Conservation (phyloP, 495 filamentous ascomycete species). For the Oleoguttula mirabilis region DNA sequence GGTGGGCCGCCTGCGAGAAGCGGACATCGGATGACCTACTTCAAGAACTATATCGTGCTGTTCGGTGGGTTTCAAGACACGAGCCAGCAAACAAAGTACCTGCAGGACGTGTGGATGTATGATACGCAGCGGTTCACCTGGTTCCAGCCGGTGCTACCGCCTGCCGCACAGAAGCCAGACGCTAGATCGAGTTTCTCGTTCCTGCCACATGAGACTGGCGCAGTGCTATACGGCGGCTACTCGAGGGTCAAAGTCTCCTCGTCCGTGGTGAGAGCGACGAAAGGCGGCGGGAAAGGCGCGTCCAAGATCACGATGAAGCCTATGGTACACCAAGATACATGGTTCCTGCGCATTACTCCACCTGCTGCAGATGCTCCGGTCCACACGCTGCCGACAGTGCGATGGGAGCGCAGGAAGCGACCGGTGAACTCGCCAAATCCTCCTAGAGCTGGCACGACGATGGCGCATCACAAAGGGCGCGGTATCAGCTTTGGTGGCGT, state of each 20-base stretch:
- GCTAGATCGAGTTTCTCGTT: slow-evolving; percentile 81
- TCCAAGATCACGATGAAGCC: slow-evolving; percentile 64
- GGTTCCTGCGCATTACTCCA: slow-evolving; percentile 73
- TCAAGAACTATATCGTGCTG: slow-evolving; percentile 67
- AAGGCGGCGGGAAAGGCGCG: slow-evolving; percentile 47
- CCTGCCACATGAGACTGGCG: slow-evolving; percentile 77
- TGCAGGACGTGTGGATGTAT: slow-evolving; percentile 60
- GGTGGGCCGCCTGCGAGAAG: slow-evolving; percentile 77
- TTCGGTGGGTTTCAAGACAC: slow-evolving; percentile 93
- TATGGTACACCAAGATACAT: slow-evolving; percentile 84
- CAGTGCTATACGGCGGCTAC: slow-evolving; percentile 85
- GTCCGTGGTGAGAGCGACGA: slow-evolving; percentile 41
- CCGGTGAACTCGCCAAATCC: slow-evolving; percentile 82
- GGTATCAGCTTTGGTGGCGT: slow-evolving; percentile 92
- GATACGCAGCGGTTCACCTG: slow-evolving; percentile 62
- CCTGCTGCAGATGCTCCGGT: slow-evolving; percentile 50
- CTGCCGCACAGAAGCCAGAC: slow-evolving; percentile 75
- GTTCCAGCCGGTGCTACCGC: slow-evolving; percentile 57
- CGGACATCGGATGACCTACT: slow-evolving; percentile 91
- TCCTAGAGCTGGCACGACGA: slow-evolving; percentile 71
- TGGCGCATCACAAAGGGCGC: slow-evolving; percentile 83
- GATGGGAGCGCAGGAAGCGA: slow-evolving; percentile 89
- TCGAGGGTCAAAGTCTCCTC: slow-evolving; percentile 66
- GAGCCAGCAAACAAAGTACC: slow-evolving; percentile 80
- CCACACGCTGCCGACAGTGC: slow-evolving; percentile 51